These are phyloP conservation scores for Entophlyctis luteolus DNA, from an alignment of 192 early-diverging fungal species.

Conservation along the genomic window DNA sequence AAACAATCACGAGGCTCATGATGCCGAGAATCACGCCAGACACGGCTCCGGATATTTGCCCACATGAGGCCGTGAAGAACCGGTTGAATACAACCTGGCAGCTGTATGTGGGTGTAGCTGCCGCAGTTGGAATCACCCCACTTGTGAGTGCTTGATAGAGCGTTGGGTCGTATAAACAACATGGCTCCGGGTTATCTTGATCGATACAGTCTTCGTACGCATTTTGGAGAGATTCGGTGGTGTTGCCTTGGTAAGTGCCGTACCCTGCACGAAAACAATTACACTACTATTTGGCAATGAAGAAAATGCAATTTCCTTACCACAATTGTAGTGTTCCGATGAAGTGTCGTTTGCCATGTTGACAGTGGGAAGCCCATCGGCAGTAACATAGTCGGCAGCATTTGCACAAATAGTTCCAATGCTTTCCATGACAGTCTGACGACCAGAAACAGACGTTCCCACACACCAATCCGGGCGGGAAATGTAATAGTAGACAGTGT, in stretches of 20 bases:
- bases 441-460: background rate
- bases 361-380: background rate
- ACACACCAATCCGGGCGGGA: background rate
- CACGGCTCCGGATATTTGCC: slow-evolving; percentile 1
- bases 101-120: background rate
- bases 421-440: background rate
- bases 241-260: slow-evolving; percentile 5
- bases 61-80: background rate
- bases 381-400: background rate
- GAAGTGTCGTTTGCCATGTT: background rate
- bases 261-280: background rate
- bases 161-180: slow-evolving; percentile 3
- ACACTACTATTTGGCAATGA: background rate
- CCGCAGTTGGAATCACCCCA: background rate
- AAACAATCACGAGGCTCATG: background rate
- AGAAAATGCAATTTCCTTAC: background rate
- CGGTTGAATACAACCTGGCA: slow-evolving; percentile 8
- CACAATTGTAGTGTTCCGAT: slow-evolving; percentile 1
- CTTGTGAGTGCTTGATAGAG: background rate
- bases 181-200: background rate
- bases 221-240: background rate
- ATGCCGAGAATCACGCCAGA: background rate
- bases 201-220: background rate
- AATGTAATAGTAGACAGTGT: slow-evolving; percentile 6
- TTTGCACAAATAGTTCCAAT: background rate